Evolutionary conservation across 352 stramenopile species (phyloP).

Genomic region (Phytophthora hybrid): DNA sequence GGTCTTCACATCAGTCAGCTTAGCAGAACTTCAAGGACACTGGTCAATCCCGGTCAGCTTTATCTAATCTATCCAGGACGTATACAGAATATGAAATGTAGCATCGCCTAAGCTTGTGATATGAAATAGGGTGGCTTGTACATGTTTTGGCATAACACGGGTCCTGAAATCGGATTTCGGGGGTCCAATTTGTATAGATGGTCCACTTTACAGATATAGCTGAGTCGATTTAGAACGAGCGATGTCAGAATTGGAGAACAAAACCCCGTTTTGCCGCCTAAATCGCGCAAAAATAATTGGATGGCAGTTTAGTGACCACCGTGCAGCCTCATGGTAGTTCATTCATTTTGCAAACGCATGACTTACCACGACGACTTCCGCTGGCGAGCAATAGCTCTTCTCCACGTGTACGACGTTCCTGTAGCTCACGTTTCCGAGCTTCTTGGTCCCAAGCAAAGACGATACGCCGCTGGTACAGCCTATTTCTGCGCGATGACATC

Average conservation of each 20-base stretch:
- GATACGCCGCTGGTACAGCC: conserved; percentile 18
- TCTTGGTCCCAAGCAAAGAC: conserved; percentile 2
- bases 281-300: not conserved
- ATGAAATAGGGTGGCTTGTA: not conserved
- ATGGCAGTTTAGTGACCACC: not conserved
- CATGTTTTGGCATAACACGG: not conserved
- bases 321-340: not conserved
- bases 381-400: conserved; percentile 13
- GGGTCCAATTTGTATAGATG: not conserved
- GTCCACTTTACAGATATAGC: not conserved
- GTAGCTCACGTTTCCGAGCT: conserved; percentile 18
- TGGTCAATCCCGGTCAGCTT: too few relatives aligned
- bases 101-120: too few relatives aligned
- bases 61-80: too few relatives aligned
- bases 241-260: not conserved
- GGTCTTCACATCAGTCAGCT: too few relatives aligned
- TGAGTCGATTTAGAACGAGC: not conserved
- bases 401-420: conserved; percentile 24
- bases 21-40: too few relatives aligned
- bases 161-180: conserved; percentile 4
- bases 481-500: conserved; percentile 10
- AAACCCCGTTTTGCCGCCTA: not conserved
- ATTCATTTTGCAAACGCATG: conserved; percentile 2
- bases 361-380: conserved; percentile 18
- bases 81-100: too few relatives aligned